Percentiles rank a stretch among this genome's conserved stretches.
Evolutionary conservation across 495 filamentous ascomycete species (phyloP).

Genomic region (Penicillium cinerascens): DNA sequence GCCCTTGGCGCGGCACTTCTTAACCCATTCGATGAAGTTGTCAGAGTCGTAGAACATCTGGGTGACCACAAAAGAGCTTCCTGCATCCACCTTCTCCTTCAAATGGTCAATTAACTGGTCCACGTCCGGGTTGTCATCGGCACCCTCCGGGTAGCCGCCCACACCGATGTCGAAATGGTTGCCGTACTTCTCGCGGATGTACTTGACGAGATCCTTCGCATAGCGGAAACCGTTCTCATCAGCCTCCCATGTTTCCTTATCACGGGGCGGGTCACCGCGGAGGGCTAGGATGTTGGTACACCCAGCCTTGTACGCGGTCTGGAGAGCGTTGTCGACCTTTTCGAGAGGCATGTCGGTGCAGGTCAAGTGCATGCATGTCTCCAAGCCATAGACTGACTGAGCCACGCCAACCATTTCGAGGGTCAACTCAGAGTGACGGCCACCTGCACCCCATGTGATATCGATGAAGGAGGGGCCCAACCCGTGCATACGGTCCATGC

Average conservation of each 20-base stretch:
- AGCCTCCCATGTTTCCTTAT: constrained; percentile 90
- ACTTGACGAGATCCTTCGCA: constrained; percentile 87
- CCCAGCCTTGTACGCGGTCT: constrained; percentile 86
- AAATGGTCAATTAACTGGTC: constrained; percentile 85
- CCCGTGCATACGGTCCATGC: constrained; percentile 98
- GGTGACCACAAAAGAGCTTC: constrained; percentile 88
- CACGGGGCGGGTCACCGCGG: constrained; percentile 90
- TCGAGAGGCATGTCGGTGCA: constrained; percentile 96
- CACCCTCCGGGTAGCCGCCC: constrained; percentile 95
- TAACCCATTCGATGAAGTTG: constrained; percentile 87
- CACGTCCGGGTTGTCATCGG: constrained; percentile 84
- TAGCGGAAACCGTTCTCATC: constrained; percentile 84
- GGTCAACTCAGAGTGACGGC: constrained; percentile 83
- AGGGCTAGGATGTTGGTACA: constrained; percentile 98
- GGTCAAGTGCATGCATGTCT: constrained; percentile 99
- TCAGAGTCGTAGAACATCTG: constrained; percentile 99
- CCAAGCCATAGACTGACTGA: constrained; percentile 92
- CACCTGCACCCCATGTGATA: constrained; percentile 97
- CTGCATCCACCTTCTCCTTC: constrained; percentile 97
- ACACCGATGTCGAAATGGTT: constrained; percentile 98
- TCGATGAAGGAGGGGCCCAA: constrained; percentile 95
- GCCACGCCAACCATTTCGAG: constrained; percentile 97
- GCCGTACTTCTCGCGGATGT: constrained; percentile 85
- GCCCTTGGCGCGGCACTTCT: constrained; percentile 76
- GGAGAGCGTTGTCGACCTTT: constrained; percentile 84